phyloP scores from a whole-genome alignment of 345 rosid genomes.

The Acer yangbiense region DNA sequence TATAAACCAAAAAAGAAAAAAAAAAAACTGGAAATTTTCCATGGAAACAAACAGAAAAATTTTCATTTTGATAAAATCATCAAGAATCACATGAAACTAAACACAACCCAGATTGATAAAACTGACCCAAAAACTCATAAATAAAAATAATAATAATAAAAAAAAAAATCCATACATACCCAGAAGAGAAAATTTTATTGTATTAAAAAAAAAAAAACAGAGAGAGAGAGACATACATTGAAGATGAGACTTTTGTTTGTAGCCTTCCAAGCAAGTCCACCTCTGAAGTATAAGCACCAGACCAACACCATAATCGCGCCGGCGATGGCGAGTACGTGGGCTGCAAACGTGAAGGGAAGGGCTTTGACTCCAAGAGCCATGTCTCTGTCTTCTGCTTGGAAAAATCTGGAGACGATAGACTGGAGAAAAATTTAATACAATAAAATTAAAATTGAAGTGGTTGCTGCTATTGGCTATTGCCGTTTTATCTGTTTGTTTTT shows the following conservation, averaged over 20 bases:
- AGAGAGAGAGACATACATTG: slow-evolving; percentile 50
- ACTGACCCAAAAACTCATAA: neutral
- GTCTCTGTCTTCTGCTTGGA: slow-evolving; percentile 9
- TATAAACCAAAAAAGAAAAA: neutral
- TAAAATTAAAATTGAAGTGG: neutral
- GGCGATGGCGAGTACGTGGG: slow-evolving; percentile 61
- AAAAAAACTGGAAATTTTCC: neutral
- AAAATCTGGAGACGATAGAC: neutral
- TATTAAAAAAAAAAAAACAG: neutral
- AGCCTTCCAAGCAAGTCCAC: slow-evolving; percentile 94
- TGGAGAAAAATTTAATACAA: neutral
- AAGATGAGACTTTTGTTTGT: slow-evolving; percentile 85
- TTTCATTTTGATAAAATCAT: neutral
- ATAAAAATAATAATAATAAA: too few species aligned
- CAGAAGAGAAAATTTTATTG: neutral
- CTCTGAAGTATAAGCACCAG: slow-evolving; percentile 75
- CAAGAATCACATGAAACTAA: slow-evolving; percentile 1
- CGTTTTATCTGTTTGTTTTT: neutral
- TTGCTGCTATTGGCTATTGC: too few species aligned
- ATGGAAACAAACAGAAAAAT: neutral
- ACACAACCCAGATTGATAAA: neutral
- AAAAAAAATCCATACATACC: slow-evolving; percentile 1
- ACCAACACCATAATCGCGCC: slow-evolving; percentile 72
- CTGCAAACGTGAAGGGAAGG: slow-evolving; percentile 52
- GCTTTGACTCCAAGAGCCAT: slow-evolving; percentile 63